These are phyloP conservation scores for Volutella citrinella DNA, from an alignment of 2,329 filamentous ascomycete species.

Conservation along the genomic window DNA sequence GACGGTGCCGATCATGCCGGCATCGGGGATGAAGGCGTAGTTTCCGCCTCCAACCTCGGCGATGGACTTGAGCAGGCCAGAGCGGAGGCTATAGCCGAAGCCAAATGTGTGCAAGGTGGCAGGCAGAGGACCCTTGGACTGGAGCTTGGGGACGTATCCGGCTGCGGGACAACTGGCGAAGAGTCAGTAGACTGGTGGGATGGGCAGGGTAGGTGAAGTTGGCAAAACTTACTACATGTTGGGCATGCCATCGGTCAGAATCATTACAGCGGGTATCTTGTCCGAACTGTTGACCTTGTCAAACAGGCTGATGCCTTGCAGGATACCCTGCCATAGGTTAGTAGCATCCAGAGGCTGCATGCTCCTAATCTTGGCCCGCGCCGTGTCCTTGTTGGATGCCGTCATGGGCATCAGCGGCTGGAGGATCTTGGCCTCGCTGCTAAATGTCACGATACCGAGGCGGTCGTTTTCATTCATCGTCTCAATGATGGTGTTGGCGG, in stretches of 20 bases:
- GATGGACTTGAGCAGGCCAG: slow-evolving; percentile 57
- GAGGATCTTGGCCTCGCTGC: slow-evolving; percentile 37
- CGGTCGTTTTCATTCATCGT: slow-evolving; percentile 53
- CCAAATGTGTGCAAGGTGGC: slow-evolving; percentile 41
- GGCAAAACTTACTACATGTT: slow-evolving; percentile 44
- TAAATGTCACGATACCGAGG: slow-evolving; percentile 57
- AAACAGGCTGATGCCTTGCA: slow-evolving; percentile 49
- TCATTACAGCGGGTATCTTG: slow-evolving; percentile 48
- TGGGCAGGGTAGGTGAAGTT: fast-evolving
- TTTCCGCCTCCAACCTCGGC: slow-evolving; percentile 55
- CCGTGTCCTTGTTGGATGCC: slow-evolving; percentile 39
- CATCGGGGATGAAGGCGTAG: slow-evolving; percentile 60
- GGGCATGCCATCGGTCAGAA: slow-evolving; percentile 54
- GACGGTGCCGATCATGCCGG: slow-evolving; percentile 61
- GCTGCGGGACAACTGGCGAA: slow-evolving; percentile 39
- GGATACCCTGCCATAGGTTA: slow-evolving; percentile 58
- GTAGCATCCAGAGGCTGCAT: slow-evolving; percentile 41
- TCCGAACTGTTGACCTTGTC: slow-evolving; percentile 24
- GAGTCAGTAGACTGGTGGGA: not conserved
- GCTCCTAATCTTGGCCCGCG: slow-evolving; percentile 39
- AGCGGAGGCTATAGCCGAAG: slow-evolving; percentile 31
- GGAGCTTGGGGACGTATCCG: slow-evolving; percentile 55
- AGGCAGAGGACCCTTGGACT: slow-evolving; percentile 35
- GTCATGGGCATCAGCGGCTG: slow-evolving; percentile 49
- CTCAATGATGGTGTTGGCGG: slow-evolving; percentile 55